Evolutionary conservation across 2,329 filamentous ascomycete genomes (phyloP), one percentile per base, ranked within the genome.

Genomic region (Phaeosphaeria sp.): DNA sequence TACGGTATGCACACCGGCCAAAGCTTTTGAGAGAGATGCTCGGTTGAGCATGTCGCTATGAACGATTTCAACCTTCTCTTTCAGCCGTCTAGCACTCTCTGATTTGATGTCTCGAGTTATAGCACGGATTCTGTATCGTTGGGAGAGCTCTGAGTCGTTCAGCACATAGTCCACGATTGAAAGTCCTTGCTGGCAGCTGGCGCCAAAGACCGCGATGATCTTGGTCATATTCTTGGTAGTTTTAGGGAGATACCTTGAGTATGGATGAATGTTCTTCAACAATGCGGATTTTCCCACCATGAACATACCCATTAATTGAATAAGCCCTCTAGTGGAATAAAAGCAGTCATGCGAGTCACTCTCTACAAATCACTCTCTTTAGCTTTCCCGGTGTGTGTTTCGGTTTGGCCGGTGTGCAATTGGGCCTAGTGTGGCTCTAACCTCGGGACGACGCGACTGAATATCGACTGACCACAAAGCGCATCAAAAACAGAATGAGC

Each of bases 111-210:
- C 77, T 11, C 83, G 80, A 18, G 81, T 83, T 48, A 85, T 77
- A 47, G 76, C 83, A 17, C 83, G 80, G 56, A 86, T 74, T 44
- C 71, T 78, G 73, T 79, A 85, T 55, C 79, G 61, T 45, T 76
- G 64, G 1, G 79, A 81, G 21, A 85, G 76, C 3, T 70, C 64
- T 1, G 78, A 63, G 61, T 83, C 78, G 30, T 74, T 73, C 15
- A 83, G 74, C 3, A 85, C 73, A 33, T 74, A 67, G 47, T 79
- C 66, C 53, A 84, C 72, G 4, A 84, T 73, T 11, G 80, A 81
- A 17, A 80, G 70, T 15, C 83, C 83, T 68, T 85, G 83, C 33
- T 81, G 75, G 56, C 83, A 82, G 0, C 83, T 85, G 21, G 82
- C 82, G 3, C 83, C 82, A 54, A 84, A 82, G 21, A 85, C 74